Base-by-base conservation (phyloP, 148 eudicot species). In the Heliamphora exappendiculata region DNA sequence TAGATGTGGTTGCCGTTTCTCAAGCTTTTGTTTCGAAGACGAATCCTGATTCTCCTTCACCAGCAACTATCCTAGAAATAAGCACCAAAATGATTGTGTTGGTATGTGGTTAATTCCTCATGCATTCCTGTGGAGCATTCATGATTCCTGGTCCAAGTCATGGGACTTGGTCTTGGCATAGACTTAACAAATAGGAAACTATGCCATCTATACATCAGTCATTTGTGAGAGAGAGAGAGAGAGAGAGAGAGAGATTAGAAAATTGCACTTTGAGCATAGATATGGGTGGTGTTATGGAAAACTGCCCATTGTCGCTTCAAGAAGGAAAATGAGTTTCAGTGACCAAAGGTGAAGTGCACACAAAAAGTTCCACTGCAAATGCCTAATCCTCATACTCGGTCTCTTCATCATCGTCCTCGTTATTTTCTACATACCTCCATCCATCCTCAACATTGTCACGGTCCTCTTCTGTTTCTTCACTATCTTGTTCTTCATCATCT, bases 381-480 rank as follows among this genome's bases (percentile, higher is more conserved):
- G 28, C 75, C 70, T 75, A 94, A 76, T 94, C 98, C 80, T 94
- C 98, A 29, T 90, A 51, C 74, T 91, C 98, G 0, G 97, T 94
- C 84, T 94, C 96, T 84, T 94, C 98, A 74, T 92, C 98, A 24
- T 94, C 97, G 7, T 92, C 97, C 20, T 86, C 92, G 3, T 91
- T 87, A 81, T 90, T 89, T 11, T 83, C 91, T 16, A 81, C 82
- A 55, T 87, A 87, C 80, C 95, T 86, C 97, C 91, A 91, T 8
- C 91, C 91, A 42, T 86, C 91, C 79, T 83, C 95, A 47, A 81
- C 89, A 78, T 89, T 86, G 14, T 92, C 97, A 0, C 89, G 81
- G 51, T 92, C 98, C 86, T 94, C 98, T 67, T 95, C 98, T 0
- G 98, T 95, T 75, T 95, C 97, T 80, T 95, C 98, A 67, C 98